A percentile compares a stretch with the other conserved stretches of the same genome.
Conservation (phyloP, 169 alveolate genomes). For the Cryptosporidium muris region DNA sequence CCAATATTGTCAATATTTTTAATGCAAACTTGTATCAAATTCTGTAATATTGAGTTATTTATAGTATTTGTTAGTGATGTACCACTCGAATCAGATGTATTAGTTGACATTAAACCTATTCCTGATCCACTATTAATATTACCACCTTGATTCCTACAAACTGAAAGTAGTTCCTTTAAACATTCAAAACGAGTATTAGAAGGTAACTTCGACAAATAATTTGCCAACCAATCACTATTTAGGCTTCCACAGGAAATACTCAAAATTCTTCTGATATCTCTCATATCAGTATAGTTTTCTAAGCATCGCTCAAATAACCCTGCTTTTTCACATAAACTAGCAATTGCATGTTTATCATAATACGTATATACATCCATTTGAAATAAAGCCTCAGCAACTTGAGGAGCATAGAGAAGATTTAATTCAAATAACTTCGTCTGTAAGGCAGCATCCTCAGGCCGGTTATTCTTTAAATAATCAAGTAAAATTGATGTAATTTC, state of each 20-base stretch:
- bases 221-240: constrained; percentile 78
- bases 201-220: constrained; percentile 76
- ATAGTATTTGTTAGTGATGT: constrained; percentile 68
- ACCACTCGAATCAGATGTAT: constrained; percentile 1
- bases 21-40: constrained; percentile 90
- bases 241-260: constrained; percentile 70
- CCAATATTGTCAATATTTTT: constrained; percentile 90
- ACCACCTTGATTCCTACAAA: constrained; percentile 23
- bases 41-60: constrained; percentile 83
- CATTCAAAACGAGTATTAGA: constrained; percentile 75
- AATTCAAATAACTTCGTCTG: constrained; percentile 98
- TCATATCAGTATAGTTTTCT: constrained; percentile 92
- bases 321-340: constrained; percentile 96
- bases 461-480: constrained; percentile 94
- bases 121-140: not conserved
- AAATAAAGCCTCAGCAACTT: constrained; percentile 96
- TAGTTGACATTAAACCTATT: constrained; percentile 3
- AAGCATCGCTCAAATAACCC: constrained; percentile 96
- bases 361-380: constrained; percentile 94
- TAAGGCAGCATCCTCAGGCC: constrained; percentile 96
- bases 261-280: constrained; percentile 93
- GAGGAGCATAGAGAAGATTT: constrained; percentile 92
- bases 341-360: constrained; percentile 95
- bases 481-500: constrained; percentile 97
- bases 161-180: constrained; percentile 28